These are phyloP conservation scores for Puccinia polysora DNA, from an alignment of 1,284 basidiomycete genomes.

Conservation along the genomic window DNA sequence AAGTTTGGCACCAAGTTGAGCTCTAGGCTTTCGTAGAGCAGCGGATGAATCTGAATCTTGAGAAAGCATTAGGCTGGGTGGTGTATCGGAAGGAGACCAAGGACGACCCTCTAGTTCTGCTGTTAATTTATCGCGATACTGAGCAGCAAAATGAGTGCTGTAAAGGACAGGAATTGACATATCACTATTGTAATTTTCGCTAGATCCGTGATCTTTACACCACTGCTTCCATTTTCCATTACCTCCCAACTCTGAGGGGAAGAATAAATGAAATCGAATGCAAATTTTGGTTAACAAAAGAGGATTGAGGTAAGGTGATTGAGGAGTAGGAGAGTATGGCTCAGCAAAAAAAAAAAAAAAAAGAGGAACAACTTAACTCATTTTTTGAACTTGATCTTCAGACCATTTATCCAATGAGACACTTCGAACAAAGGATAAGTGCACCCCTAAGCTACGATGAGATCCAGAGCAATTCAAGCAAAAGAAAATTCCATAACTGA, in stretches of 20 bases:
- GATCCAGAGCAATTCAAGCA: constrained; percentile 85
- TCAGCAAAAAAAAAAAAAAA: too few relatives aligned
- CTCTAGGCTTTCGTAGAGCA: constrained; percentile 46
- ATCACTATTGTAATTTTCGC: constrained; percentile 20
- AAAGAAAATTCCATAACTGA: constrained; percentile 75
- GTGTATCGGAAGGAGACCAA: constrained; percentile 55
- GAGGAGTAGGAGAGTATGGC: too few relatives aligned
- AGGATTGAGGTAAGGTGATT: too few relatives aligned
- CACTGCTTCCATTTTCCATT: constrained; percentile 39
- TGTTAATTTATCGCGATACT: constrained; percentile 37
- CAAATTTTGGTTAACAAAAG: too few relatives aligned
- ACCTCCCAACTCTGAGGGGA: constrained; percentile 16
- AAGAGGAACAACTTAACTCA: constrained; percentile 34
- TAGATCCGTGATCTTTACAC: constrained; percentile 20
- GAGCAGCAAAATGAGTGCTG: constrained; percentile 41
- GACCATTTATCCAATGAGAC: constrained; percentile 44
- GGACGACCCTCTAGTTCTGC: constrained; percentile 13
- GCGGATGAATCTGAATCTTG: constrained; percentile 45
- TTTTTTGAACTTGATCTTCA: constrained; percentile 19
- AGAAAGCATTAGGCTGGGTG: constrained; percentile 58
- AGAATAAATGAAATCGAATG: background rate
- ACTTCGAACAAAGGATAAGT: constrained; percentile 63
- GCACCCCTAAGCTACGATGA: constrained; percentile 82
- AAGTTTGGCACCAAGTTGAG: constrained; percentile 6
- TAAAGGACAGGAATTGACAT: constrained; percentile 39